Base-by-base conservation (phyloP, 495 filamentous ascomycete species). In the Letharia lupina region DNA sequence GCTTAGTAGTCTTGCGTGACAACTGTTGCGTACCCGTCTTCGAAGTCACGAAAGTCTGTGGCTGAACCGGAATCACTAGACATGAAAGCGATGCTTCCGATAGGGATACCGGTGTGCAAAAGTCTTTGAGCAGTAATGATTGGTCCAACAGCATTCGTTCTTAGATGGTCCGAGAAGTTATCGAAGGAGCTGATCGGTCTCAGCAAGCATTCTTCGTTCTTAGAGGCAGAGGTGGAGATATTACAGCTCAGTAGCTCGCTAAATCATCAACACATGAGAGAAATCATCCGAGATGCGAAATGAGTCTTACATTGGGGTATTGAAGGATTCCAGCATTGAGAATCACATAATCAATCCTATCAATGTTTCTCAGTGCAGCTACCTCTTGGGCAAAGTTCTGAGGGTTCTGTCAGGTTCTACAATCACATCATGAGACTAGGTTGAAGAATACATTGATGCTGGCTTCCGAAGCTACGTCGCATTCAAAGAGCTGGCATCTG, bases 121-220 rank as follows among this genome's bases (percentile, higher is more conserved):
- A 86, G 74, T 63, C 76, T 78, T 66, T 84, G 82, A 3, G 81
- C 83, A 52, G 76, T 79, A 56, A 83, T 78, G 60, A 85, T 82
- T 10, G 83, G 83, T 1, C 83, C 83, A 64, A 85, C 81, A 58
- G 82, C 80, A 69, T 85, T 85, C 40, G 82, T 84, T 62, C 81
- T 73, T 10, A 85, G 74, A 67, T 84, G 83, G 65, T 78, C 78
- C 20, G 80, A 75, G 67, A 85, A 85, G 37, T 75, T 73, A 57
- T 76, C 75, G 70, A 80, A 84, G 13, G 80, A 79, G 44, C 80
- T 82, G 67, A 59, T 35, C n/a, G 61, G 35, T 6, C 54, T 65
- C 48, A 70, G 61, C 31, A 62, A 48, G 35, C 40, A 67, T 16
- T 37, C 50, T 61, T 41, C 15, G 39, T 48, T 44, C 60, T 39